Evolutionary conservation across 352 stramenopile genomes (phyloP).

Genomic region (Globisporangium uncinulatum): DNA sequence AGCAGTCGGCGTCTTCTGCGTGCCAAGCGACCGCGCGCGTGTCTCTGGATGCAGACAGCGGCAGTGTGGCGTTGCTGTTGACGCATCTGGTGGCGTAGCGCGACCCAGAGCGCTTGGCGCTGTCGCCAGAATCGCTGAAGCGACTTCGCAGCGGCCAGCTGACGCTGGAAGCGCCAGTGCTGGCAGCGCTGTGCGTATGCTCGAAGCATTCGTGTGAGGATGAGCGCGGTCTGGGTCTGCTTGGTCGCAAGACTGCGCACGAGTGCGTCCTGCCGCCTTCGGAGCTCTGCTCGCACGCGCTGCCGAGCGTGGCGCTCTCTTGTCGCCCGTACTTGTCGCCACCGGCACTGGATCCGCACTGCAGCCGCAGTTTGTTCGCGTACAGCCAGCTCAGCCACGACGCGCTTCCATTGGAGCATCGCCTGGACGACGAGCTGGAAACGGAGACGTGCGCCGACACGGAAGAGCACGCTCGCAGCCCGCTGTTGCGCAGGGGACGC

Average conservation of each 20-base stretch:
- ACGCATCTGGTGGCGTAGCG: slow-evolving; percentile 31
- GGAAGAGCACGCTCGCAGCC: slow-evolving; percentile 37
- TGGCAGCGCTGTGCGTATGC: slow-evolving; percentile 10
- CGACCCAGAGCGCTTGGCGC: slow-evolving; percentile 37
- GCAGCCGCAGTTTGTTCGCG: slow-evolving; percentile 10
- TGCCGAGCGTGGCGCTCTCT: slow-evolving; percentile 19
- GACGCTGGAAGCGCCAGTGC: slow-evolving; percentile 3
- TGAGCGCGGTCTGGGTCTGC: slow-evolving; percentile 34
- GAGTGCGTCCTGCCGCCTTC: slow-evolving; percentile 34
- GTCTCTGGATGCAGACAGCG: slow-evolving; percentile 39
- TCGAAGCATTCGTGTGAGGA: slow-evolving; percentile 40
- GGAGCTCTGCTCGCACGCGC: slow-evolving; percentile 30
- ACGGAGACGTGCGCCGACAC: slow-evolving; percentile 34
- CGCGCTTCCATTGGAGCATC: slow-evolving; percentile 37
- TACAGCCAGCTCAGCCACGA: slow-evolving; percentile 14
- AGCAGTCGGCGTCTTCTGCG: slow-evolving; percentile 26
- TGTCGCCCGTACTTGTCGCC: slow-evolving; percentile 34
- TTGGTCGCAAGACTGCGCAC: slow-evolving; percentile 37
- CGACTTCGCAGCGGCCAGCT: slow-evolving; percentile 18
- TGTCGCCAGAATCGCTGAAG: slow-evolving; percentile 56
- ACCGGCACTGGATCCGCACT: slow-evolving; percentile 51
- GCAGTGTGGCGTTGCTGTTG: slow-evolving; percentile 28
- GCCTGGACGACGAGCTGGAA: slow-evolving; percentile 35
- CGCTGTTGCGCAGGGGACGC: slow-evolving; percentile 58
- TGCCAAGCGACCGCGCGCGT: slow-evolving; percentile 25